Conservation (phyloP, 352 stramenopile genomes). For the Phytophthora pinifolia region DNA sequence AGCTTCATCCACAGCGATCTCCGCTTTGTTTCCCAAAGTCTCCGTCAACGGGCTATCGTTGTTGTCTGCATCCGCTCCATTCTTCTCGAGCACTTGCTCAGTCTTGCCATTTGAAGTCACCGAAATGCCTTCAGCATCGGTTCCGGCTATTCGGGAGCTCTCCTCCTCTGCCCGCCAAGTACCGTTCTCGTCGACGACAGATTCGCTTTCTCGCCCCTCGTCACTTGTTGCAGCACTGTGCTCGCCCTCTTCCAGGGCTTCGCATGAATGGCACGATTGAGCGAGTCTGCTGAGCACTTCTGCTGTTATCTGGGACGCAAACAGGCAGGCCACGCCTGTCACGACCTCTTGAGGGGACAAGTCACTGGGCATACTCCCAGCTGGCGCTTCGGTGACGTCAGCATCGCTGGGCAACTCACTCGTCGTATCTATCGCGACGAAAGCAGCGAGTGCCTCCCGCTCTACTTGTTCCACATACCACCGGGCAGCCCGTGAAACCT, state of each 20-base stretch:
- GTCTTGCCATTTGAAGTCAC: no score
- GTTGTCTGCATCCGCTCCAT: no score
- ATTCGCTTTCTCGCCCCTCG: no score
- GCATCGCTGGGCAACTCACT: neutral
- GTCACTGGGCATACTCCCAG: neutral
- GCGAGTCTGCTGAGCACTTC: conserved; percentile 16
- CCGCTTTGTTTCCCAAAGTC: no score
- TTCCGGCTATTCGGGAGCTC: no score
- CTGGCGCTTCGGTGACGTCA: neutral
- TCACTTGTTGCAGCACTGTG: neutral
- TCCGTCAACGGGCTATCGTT: no score
- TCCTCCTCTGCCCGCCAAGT: no score
- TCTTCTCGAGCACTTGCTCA: no score
- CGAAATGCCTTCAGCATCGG: no score
- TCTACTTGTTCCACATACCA: conserved; percentile 7
- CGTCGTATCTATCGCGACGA: neutral
- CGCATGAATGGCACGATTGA: neutral
- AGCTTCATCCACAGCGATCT: no score
- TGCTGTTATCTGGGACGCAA: conserved; percentile 16
- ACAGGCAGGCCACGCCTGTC: conserved; percentile 5
- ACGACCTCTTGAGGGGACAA: conserved; percentile 18
- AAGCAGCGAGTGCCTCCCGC: neutral
- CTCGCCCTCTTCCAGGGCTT: neutral
- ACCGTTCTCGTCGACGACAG: no score
- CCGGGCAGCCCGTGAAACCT: conserved; percentile 1